Conservation (phyloP, 2,329 filamentous ascomycete species). For the Emergomyces orientalis region DNA sequence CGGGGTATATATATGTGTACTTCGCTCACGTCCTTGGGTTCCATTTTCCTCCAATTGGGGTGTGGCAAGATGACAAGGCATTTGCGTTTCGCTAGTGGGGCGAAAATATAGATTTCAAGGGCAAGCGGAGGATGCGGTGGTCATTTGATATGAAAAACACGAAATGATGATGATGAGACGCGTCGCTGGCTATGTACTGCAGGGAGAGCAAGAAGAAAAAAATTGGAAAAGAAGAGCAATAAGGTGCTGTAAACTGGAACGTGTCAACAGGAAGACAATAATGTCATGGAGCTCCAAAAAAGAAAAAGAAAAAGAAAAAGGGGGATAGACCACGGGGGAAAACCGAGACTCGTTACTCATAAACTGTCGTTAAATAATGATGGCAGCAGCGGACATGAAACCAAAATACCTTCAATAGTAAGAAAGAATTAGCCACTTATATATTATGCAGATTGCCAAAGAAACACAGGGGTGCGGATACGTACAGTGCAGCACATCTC, state of each 20-base stretch:
- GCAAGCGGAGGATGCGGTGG: background rate
- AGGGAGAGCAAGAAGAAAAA: background rate
- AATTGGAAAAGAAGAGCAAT: background rate
- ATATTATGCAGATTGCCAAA: background rate
- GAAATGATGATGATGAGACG: background rate
- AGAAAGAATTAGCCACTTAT: background rate
- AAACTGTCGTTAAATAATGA: constrained; percentile 27
- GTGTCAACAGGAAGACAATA: background rate
- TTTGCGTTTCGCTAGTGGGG: background rate
- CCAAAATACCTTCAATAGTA: constrained; percentile 29
- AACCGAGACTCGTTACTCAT: constrained; percentile 3
- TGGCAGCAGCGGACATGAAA: constrained; percentile 32
- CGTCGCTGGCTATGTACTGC: background rate
- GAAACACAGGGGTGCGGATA: constrained; percentile 5
- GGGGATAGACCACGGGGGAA: background rate
- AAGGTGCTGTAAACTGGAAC: background rate
- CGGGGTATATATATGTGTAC: background rate
- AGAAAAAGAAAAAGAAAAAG: background rate
- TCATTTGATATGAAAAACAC: background rate
- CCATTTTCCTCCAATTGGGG: background rate
- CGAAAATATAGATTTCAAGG: background rate
- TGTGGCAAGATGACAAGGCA: background rate
- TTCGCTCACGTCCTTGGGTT: background rate
- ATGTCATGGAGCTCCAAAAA: background rate
- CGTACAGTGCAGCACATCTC: constrained; percentile 33